phyloP scores from a whole-genome alignment of 2,329 filamentous ascomycete genomes.

The Pyrenophora graminea region DNA sequence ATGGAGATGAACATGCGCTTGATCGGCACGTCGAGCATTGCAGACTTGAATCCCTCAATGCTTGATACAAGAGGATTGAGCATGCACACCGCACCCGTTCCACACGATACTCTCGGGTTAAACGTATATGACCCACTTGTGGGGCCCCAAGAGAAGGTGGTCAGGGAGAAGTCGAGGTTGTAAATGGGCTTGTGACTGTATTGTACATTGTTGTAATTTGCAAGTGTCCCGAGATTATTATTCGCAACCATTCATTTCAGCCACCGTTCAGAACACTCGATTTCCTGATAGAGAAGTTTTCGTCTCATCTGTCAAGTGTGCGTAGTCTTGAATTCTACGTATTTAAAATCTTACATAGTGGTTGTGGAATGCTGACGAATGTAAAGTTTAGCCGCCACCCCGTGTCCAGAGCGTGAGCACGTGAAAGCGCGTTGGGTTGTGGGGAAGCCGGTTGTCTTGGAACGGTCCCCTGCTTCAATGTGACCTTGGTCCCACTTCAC shows the following conservation, averaged over 20 bases:
- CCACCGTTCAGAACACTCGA: background rate
- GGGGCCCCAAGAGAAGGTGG: constrained; percentile 48
- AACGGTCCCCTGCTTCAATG: background rate
- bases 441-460: constrained; percentile 13
- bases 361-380: too few species aligned
- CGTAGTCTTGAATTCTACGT: too few species aligned
- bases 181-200: constrained; percentile 17
- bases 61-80: constrained; percentile 75
- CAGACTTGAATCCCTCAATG: constrained; percentile 78
- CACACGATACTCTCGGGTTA: constrained; percentile 63
- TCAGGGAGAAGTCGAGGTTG: constrained; percentile 45
- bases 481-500: constrained; percentile 5
- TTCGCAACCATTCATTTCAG: background rate
- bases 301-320: background rate
- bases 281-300: background rate
- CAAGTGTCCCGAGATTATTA: constrained; percentile 6
- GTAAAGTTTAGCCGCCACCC: background rate
- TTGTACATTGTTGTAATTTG: constrained; percentile 14
- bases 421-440: constrained; percentile 22
- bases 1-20: constrained; percentile 99
- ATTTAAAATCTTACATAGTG: too few species aligned
- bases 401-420: constrained; percentile 9
- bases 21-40: constrained; percentile 76
- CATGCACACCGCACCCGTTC: constrained; percentile 62
- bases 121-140: constrained; percentile 59